Base-by-base conservation (phyloP, 2,329 filamentous ascomycete species). In the Cadophora malorum region DNA sequence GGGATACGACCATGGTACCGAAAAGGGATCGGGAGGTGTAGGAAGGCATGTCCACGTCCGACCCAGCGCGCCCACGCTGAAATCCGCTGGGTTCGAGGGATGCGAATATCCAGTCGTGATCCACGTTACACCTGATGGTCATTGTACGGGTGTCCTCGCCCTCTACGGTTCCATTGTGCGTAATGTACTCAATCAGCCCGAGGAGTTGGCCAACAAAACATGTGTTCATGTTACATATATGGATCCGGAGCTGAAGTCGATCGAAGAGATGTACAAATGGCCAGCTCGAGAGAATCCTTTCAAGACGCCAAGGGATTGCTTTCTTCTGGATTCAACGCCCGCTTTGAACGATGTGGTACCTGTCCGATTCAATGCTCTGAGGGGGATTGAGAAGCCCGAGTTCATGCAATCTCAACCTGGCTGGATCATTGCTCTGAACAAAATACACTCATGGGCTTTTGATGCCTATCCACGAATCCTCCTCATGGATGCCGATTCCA, bases 191-290 rank as follows among this genome's bases (percentile, higher is more conserved):
- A 38, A 25, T 16, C 66, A 68, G 41, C 56, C 66, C 10, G 14
- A 60, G 7, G 55, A 31, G 12, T n/a, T 67, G 14, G 23, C 53
- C 8, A 52, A 52, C n/a, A 67, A 67, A 45, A 64, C 55, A 12
- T 68, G 63, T 28, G 62, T 65, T 1, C 63, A 68, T 28, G 38
- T 68, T 31, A 68, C 66, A 31, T 68, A 55, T 21, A 50, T 64
- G 5, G 63, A 68, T 35, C 56, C 55, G 1, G 31, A 55, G 4
- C n/a, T 68, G 47, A 50, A 62, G 16, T 56, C 66, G 23, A 65
- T 68, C 28, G 66, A 68, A 21, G 62, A 58, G 58, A 68, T 68
- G 66, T 68, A 68, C 31, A 61, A 65, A 50, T 68, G 63, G 66
- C 31, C 56, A 6, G 52, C 66, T 3, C 45, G 56, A 8, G 14